phyloP scores from a whole-genome alignment of 169 alveolate species.

The Plasmodium fragile region DNA sequence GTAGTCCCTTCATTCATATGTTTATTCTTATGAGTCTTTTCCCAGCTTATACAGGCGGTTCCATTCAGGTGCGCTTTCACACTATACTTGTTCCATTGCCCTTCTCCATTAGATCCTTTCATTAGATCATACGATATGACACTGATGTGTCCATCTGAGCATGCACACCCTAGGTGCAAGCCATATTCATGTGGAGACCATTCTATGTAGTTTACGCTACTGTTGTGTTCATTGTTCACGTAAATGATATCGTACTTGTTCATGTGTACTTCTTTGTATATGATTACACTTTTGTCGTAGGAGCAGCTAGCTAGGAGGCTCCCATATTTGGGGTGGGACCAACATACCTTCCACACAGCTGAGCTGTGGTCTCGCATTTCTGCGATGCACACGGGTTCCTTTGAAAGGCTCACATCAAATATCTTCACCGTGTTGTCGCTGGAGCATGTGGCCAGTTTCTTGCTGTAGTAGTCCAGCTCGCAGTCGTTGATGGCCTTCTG shows the following conservation, averaged over 20 bases:
- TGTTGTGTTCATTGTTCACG: constrained; percentile 81
- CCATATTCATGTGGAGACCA: constrained; percentile 92
- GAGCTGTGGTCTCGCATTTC: constrained; percentile 86
- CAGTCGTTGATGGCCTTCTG: constrained; percentile 85
- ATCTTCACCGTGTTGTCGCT: constrained; percentile 87
- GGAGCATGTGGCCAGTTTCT: constrained; percentile 89
- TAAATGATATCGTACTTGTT: constrained; percentile 83
- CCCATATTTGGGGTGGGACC: constrained; percentile 94
- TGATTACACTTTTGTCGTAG: constrained; percentile 88
- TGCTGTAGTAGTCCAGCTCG: constrained; percentile 89
- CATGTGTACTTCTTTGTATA: constrained; percentile 86
- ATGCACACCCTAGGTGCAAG: constrained; percentile 85
- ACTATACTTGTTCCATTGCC: constrained; percentile 81
- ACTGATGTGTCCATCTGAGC: constrained; percentile 84
- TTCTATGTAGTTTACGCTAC: constrained; percentile 85
- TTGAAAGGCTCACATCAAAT: constrained; percentile 83
- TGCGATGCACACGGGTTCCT: constrained; percentile 77
- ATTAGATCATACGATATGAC: constrained; percentile 74
- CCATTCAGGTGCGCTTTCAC: constrained; percentile 88
- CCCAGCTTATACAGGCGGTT: constrained; percentile 88
- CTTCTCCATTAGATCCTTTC: constrained; percentile 69
- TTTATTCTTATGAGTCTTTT: constrained; percentile 80
- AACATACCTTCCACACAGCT: constrained; percentile 90
- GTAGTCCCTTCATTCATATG: constrained; percentile 49
- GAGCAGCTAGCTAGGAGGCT: constrained; percentile 91